Evolutionary conservation across 2,329 filamentous ascomycete species (phyloP), one percentile per base, ranked within the genome.

Genomic region (Aspergillus brunneoviolaceus): DNA sequence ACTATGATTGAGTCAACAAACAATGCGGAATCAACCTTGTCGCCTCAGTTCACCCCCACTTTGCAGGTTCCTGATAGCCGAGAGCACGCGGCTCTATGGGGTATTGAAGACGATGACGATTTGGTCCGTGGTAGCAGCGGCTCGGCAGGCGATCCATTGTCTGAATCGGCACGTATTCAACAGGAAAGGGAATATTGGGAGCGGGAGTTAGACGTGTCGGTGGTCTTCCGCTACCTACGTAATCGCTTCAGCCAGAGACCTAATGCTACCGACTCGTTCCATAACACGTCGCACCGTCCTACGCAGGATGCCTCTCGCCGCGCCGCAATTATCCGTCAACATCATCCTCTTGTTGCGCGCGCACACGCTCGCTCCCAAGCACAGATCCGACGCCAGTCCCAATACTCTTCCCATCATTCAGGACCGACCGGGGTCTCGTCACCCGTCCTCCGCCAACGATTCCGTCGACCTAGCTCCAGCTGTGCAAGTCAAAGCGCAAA

Each of bases 401-500:
- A 79, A 79, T 61, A 65, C 19, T 76, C 71, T 9, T 58, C 61
- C 4, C 65, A 67, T 9, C 62, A 69, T 1, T 61, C 70, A 6
- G 67, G 66, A 14, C 61, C 68, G 9, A 70, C 64, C 21, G 69
- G 66, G 9, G 62, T 70, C 55, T 69, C 70, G 5, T 77, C 72
- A 4, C 74, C 75, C 39, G 69, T 76, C 11, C 64, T 73, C 52
- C 75, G 69, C 55, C 76, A 80, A 78, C 73, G 82, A 74, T 78
- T 75, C 78, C 73, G 77, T 21, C 74, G 79, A 39, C 74, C 78
- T 10, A 77, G 82, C 60, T 85, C 87, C 60, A 96, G 90, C 74
- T 96, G 92, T 74, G 92, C 91, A 4, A 96, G 91, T 71, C 91
- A 96, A 77, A 96, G 91, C 74, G 91, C 91, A 7, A 88, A 89